These are phyloP conservation scores for Arthonia radiata DNA, from an alignment of 495 filamentous ascomycete species.

Conservation along the genomic window DNA sequence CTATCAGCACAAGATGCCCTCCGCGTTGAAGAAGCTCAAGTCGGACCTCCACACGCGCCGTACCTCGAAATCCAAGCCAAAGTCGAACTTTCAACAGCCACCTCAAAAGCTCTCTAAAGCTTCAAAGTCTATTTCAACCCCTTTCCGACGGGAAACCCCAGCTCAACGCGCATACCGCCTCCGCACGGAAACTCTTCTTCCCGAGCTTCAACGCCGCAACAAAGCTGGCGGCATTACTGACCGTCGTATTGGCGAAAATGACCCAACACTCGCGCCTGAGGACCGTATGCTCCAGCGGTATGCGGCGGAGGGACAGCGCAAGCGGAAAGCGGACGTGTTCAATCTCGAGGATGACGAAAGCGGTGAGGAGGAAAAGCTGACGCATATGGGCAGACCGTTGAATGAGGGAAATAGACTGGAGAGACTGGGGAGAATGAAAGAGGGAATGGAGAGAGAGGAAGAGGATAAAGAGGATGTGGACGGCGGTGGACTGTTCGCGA, in stretches of 20 bases:
- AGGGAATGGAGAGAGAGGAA: slow-evolving; percentile 22
- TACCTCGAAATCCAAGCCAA: no score
- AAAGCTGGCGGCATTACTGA: slow-evolving; percentile 85
- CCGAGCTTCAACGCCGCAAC: slow-evolving; percentile 63
- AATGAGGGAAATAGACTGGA: no score
- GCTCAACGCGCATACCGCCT: no score
- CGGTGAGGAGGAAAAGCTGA: slow-evolving; percentile 40
- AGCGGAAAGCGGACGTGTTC: slow-evolving; percentile 52
- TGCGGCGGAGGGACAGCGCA: slow-evolving; percentile 52
- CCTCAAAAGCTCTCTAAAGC: no score
- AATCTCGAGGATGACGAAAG: slow-evolving; percentile 65
- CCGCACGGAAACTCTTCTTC: slow-evolving; percentile 59
- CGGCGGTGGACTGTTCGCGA: no score
- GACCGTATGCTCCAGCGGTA: slow-evolving; percentile 83
- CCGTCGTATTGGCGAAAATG: slow-evolving; percentile 85
- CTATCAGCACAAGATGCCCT: no score
- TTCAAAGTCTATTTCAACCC: no score
- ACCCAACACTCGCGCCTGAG: slow-evolving; percentile 79
- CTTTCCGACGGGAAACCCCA: no score
- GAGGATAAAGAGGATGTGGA: slow-evolving; percentile 22
- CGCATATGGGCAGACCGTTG: slow-evolving; percentile 62
- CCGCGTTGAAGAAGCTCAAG: no score
- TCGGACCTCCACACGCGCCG: no score
- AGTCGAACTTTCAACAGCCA: no score
- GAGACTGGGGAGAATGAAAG: slow-evolving; percentile 5